Evolutionary conservation across 441 rosid genomes (phyloP).

Genomic region (Gossypium davidsonii): DNA sequence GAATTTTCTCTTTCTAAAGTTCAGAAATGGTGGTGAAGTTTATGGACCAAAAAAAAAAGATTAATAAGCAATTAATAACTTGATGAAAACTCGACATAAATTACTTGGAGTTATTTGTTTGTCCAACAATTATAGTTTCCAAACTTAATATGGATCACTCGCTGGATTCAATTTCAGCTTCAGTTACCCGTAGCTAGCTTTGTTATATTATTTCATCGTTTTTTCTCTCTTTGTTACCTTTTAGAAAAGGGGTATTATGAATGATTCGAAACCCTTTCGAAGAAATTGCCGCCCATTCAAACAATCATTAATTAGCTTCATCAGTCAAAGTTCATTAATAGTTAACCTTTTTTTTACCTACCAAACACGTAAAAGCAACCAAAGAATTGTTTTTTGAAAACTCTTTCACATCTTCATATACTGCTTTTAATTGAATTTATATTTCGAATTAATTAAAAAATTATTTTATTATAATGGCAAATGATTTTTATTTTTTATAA

Average conservation of each 20-base stretch:
- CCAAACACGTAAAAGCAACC: conserved; percentile 15
- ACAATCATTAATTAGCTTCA: not conserved
- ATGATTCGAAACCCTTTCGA: too few species aligned
- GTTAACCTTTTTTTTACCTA: conserved; percentile 4
- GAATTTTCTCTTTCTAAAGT: not conserved
- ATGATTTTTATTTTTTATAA: too few species aligned
- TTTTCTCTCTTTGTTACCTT: too few species aligned
- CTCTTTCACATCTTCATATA: not conserved
- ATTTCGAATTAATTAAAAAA: not conserved
- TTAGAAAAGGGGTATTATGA: too few species aligned
- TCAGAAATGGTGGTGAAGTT: not conserved
- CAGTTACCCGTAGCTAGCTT: too few species aligned
- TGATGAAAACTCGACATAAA: not conserved
- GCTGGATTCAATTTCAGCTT: too few species aligned
- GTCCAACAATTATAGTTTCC: not conserved
- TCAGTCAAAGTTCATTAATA: conserved; percentile 3
- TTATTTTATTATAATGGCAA: too few species aligned
- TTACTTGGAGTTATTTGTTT: not conserved
- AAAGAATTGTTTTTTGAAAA: not conserved
- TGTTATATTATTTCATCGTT: too few species aligned
- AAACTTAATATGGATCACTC: not conserved
- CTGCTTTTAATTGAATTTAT: not conserved
- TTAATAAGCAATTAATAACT: not conserved
- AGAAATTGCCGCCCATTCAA: conserved; percentile 13
- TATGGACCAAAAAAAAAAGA: not conserved